phyloP scores from a whole-genome alignment of 2,329 filamentous ascomycete genomes.

The Apiospora sp. region DNA sequence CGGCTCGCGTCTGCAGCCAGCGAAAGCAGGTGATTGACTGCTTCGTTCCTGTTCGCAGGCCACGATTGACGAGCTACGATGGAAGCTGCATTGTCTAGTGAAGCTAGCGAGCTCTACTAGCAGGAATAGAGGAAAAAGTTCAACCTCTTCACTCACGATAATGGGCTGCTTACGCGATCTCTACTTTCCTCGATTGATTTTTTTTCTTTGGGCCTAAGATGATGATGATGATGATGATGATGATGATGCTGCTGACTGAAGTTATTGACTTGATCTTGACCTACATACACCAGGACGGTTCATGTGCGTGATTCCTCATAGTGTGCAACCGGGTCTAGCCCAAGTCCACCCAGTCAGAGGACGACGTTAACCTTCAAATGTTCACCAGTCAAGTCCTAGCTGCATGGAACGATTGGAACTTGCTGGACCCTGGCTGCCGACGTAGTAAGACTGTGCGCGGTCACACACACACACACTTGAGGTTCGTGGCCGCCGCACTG shows the following conservation, averaged over 20 bases:
- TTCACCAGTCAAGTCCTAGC: constrained; percentile 10
- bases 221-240: neutral
- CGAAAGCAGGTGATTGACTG: constrained; percentile 16
- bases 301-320: constrained; percentile 17
- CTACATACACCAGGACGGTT: neutral
- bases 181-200: neutral
- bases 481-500: neutral
- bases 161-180: neutral
- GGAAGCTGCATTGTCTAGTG: constrained; percentile 15
- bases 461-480: neutral
- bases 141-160: neutral
- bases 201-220: neutral
- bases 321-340: neutral
- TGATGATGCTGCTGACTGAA: neutral
- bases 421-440: constrained; percentile 16
- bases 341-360: constrained; percentile 6
- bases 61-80: neutral
- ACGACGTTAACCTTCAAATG: neutral
- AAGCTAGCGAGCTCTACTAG: constrained; percentile 1
- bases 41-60: neutral
- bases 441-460: constrained; percentile 8
- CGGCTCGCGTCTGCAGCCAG: constrained; percentile 1
- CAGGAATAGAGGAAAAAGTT: neutral
- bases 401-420: constrained; percentile 16
- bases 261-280: neutral